Conservation (phyloP, 2,329 filamentous ascomycete genomes). For the Canariomyces notabilis region DNA sequence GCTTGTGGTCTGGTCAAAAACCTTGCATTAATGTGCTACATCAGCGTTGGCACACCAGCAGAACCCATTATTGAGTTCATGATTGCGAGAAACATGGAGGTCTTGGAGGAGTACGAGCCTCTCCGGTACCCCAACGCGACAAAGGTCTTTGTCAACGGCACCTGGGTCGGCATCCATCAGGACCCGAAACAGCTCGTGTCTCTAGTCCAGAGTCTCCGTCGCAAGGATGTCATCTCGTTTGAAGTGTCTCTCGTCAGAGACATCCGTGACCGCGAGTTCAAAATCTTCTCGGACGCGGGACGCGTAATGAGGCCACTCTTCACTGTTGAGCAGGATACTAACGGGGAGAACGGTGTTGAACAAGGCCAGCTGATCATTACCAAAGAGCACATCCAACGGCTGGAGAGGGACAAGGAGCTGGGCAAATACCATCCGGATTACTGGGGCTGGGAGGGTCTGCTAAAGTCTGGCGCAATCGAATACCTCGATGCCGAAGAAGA, state of each 20-base stretch:
- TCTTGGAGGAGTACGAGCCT: conserved; percentile 91
- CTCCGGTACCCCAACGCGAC: conserved; percentile 83
- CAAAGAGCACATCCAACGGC: conserved; percentile 70
- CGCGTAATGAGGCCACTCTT: conserved; percentile 92
- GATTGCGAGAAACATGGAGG: conserved; percentile 92
- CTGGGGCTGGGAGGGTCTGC: conserved; percentile 84
- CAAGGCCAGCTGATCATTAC: conserved; percentile 74
- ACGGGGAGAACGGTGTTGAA: conserved; percentile 52
- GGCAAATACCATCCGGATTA: conserved; percentile 55
- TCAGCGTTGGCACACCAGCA: conserved; percentile 88
- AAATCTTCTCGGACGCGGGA: conserved; percentile 95
- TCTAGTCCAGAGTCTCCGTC: conserved; percentile 70
- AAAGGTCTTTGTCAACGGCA: conserved; percentile 96
- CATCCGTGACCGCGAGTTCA: conserved; percentile 95
- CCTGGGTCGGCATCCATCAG: conserved; percentile 93
- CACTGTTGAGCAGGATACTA: conserved; percentile 84
- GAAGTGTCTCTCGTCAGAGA: conserved; percentile 94
- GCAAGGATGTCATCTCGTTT: conserved; percentile 77
- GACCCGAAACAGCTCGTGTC: conserved; percentile 81
- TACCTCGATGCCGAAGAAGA: conserved; percentile 98
- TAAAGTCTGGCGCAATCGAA: conserved; percentile 81
- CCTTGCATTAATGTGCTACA: conserved; percentile 94
- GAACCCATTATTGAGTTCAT: conserved; percentile 93
- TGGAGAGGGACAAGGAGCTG: conserved; percentile 68
- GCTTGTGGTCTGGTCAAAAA: conserved; percentile 99